Evolutionary conservation across 805 yeast genomes (phyloP).

Genomic region (Saturnispora saitoi): DNA sequence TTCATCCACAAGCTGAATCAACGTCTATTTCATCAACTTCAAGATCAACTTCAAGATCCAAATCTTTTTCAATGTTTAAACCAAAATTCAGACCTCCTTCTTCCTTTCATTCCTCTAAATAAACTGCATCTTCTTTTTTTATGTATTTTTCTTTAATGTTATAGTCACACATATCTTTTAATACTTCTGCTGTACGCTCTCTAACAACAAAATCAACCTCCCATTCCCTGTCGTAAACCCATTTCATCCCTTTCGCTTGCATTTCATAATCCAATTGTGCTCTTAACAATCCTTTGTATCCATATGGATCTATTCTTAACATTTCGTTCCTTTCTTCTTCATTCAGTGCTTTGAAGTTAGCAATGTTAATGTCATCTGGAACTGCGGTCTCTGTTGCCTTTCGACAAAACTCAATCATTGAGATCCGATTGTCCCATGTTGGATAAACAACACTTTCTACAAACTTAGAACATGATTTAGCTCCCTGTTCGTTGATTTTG

Average conservation of each 20-base stretch:
- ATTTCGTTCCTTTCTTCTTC: conserved; percentile 18
- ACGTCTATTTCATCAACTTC: conserved; percentile 23
- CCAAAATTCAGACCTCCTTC: neutral
- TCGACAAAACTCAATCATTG: conserved; percentile 23
- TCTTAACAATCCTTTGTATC: conserved; percentile 28
- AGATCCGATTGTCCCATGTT: conserved; percentile 31
- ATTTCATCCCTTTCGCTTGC: conserved; percentile 1
- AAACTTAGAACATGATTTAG: conserved; percentile 24
- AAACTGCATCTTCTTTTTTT: neutral
- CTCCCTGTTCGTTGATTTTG: conserved; percentile 31
- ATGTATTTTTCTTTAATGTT: conserved; percentile 2
- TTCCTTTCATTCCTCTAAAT: neutral
- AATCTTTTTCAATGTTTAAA: neutral
- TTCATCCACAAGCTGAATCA: neutral
- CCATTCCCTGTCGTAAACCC: conserved; percentile 7
- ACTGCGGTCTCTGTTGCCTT: conserved; percentile 24
- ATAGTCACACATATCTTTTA: conserved; percentile 5
- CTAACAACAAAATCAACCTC: conserved; percentile 5
- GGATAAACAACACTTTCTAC: conserved; percentile 17
- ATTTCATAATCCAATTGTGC: conserved; percentile 23
- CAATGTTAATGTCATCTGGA: conserved; percentile 12
- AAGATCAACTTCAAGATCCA: conserved; percentile 8
- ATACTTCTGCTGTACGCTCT: conserved; percentile 1
- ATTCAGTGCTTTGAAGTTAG: conserved; percentile 11
- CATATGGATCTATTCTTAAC: conserved; percentile 44